Conservation (phyloP, 345 rosid genomes). For the Eucalyptus urophylla region DNA sequence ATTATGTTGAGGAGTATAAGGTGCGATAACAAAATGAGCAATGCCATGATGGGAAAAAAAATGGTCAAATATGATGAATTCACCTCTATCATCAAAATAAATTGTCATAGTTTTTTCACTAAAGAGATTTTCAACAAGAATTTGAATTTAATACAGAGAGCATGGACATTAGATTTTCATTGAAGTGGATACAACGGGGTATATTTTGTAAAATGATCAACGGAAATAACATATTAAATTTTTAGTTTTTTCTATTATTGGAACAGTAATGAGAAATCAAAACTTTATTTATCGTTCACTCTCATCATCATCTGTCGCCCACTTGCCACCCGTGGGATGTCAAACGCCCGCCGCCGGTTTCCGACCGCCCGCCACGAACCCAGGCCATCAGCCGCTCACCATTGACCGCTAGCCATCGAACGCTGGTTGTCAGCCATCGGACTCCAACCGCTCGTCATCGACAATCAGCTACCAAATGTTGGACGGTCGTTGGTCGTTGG, state of each 20-base stretch:
- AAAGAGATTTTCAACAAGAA: background rate
- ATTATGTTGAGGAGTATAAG: no score
- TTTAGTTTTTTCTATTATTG: no score
- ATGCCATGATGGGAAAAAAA: no score
- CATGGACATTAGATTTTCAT: background rate
- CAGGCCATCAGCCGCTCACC: no score
- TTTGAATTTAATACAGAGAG: background rate
- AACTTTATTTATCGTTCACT: no score
- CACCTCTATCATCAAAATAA: background rate
- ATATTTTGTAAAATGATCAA: background rate
- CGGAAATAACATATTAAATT: background rate
- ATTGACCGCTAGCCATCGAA: rapidly evolving
- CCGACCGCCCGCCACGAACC: rapidly evolving
- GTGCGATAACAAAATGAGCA: no score
- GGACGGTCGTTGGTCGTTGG: rapidly evolving
- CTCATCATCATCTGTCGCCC: rapidly evolving
- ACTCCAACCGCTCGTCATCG: rapidly evolving
- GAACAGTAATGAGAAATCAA: no score
- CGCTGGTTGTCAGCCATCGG: rapidly evolving
- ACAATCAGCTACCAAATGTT: rapidly evolving
- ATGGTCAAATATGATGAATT: no score
- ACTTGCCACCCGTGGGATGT: rapidly evolving
- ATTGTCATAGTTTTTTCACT: background rate
- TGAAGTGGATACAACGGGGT: background rate
- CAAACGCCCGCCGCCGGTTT: rapidly evolving